A percentile compares a stretch with the other conserved stretches of the same genome.
Conservation (phyloP, 306 rosid genomes). For the Cyamopsis tetragonoloba region DNA sequence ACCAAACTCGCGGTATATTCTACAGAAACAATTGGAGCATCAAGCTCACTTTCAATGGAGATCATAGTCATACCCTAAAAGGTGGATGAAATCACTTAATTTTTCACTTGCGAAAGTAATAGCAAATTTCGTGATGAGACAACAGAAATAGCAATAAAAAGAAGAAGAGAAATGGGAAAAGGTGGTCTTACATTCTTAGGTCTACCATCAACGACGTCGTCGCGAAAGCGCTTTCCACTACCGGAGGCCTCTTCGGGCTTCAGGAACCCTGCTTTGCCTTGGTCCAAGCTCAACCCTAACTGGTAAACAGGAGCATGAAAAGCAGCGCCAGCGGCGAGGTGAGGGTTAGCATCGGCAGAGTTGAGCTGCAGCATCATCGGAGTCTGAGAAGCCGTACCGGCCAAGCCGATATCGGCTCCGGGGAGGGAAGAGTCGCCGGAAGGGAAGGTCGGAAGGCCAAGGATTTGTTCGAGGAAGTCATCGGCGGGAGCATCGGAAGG, state of each 20-base stretch:
- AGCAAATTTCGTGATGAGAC: not conserved
- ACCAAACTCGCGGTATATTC: not conserved
- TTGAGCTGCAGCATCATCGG: constrained; percentile 90
- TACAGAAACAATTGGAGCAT: not conserved
- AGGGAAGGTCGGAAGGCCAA: constrained; percentile 63
- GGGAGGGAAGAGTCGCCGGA: constrained; percentile 49
- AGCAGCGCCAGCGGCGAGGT: constrained; percentile 37
- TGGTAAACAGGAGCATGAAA: constrained; percentile 72
- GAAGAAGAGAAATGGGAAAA: not conserved
- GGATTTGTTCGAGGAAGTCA: constrained; percentile 94
- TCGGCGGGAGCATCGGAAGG: constrained; percentile 77
- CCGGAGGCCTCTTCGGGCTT: constrained; percentile 89
- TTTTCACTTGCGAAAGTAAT: not conserved
- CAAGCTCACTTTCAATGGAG: constrained; percentile 4
- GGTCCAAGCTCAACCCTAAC: constrained; percentile 88
- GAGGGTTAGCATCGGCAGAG: constrained; percentile 71
- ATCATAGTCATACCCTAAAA: not conserved
- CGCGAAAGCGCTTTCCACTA: constrained; percentile 77
- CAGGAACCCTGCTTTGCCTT: constrained; percentile 72
- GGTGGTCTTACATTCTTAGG: constrained; percentile 62
- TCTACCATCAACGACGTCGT: constrained; percentile 68
- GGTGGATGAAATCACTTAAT: too few relatives aligned
- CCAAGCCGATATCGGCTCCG: constrained; percentile 42
- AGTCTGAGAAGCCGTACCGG: constrained; percentile 36
- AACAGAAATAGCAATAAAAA: constrained; percentile 5